These are phyloP conservation scores for Mortierella sp. DNA, from an alignment of 371 early-diverging fungal species.

Conservation along the genomic window DNA sequence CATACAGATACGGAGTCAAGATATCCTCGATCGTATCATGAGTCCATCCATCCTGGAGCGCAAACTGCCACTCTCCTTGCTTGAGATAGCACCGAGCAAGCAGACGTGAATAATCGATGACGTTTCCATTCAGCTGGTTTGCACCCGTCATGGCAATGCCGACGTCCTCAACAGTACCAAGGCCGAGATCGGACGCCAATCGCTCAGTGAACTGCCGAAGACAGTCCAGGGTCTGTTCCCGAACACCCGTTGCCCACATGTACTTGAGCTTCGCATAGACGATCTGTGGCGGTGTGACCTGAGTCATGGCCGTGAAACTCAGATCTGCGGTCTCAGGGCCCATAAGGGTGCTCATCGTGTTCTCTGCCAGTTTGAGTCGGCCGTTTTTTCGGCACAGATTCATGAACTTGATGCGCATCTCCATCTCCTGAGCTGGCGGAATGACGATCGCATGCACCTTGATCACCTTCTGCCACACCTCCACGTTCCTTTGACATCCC, in stretches of 20 bases:
- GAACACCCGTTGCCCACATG: slow-evolving; percentile 87
- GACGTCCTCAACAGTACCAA: slow-evolving; percentile 60
- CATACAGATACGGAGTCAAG: slow-evolving; percentile 84
- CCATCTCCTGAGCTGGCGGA: slow-evolving; percentile 91
- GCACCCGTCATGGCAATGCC: slow-evolving; percentile 70
- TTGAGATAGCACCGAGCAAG: slow-evolving; percentile 93
- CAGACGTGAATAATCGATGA: slow-evolving; percentile 66
- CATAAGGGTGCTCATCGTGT: slow-evolving; percentile 80
- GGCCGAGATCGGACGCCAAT: slow-evolving; percentile 68
- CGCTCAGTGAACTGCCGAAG: slow-evolving; percentile 74
- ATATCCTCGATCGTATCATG: slow-evolving; percentile 85
- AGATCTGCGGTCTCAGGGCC: slow-evolving; percentile 58
- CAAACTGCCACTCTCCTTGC: slow-evolving; percentile 93
- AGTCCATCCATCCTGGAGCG: slow-evolving; percentile 81
- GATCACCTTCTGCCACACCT: slow-evolving; percentile 95
- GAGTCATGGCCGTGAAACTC: slow-evolving; percentile 55
- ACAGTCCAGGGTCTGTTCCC: slow-evolving; percentile 66
- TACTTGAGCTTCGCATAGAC: slow-evolving; percentile 96
- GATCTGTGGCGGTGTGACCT: slow-evolving; percentile 78
- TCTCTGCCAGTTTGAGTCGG: slow-evolving; percentile 83
- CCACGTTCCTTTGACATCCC: slow-evolving; percentile 94
- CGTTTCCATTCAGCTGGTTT: slow-evolving; percentile 62
- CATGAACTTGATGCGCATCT: slow-evolving; percentile 96
- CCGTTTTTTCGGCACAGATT: slow-evolving; percentile 94
- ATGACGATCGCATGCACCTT: slow-evolving; percentile 92